Evolutionary conservation across 192 early-diverging fungal species (phyloP), one percentile per base, ranked within the genome.

Genomic region (Rhizophagus sp.): DNA sequence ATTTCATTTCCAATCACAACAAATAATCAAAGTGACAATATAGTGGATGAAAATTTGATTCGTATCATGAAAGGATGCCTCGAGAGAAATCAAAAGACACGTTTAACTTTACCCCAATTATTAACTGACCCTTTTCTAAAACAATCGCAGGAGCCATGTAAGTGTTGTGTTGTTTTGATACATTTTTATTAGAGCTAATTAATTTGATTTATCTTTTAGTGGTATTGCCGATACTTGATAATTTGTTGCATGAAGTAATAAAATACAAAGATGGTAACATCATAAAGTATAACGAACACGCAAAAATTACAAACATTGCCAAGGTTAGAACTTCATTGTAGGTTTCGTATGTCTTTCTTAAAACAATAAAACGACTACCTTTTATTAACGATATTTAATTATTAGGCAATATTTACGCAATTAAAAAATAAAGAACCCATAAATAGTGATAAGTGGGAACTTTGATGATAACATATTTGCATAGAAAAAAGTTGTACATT

Each of bases 41-140:
- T 22, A 39, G 88, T 90, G 25, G 88, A 91, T 71, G 80, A 81
- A 5, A 84, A 88, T 44, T 80, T 92, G 44, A 71, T 93, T 67
- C 85, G 85, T 12, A 89, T 92, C 33, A 89, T 97, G 87, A 84
- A 88, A 72, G 76, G 84, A 24, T 97, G 96, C 83, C 81, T 97
- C 50, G 82, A 91, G 75, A 72, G 92, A 24, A 87, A 95, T 62
- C 90, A 91, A 0, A 90, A 88, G 50, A 82, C 86, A 64, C 86
- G 95, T 47, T 80, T 85, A 79, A 90, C 91, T 11, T 94, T 96
- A 24, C 92, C 91, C 0, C 84, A 91, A 34, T 83, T 96, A 67
- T 83, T 96, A 7, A 44, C 81, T 6, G 91, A 94, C 79, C 89
- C 90, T 15, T 88, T 94, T 63, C 76, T 94, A 30, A 85, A 87